Percentiles rank a stretch among this genome's conserved stretches.
These are phyloP conservation scores for Flaveria trinervia DNA, from an alignment of 129 eudicot species.

Conservation along the genomic window DNA sequence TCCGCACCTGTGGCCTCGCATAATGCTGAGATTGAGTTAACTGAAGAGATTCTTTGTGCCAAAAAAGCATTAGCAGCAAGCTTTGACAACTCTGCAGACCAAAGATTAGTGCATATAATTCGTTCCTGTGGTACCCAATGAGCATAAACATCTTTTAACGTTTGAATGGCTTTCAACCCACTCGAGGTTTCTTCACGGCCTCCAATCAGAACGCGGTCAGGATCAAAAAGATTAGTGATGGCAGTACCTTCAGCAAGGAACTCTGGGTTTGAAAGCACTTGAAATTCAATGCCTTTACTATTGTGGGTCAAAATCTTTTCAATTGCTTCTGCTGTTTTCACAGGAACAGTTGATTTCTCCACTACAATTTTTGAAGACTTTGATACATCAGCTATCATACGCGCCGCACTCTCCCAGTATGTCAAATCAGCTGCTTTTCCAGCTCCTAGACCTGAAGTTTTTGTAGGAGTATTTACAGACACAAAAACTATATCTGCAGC, in stretches of 20 bases:
- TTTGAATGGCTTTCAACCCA: slow-evolving; percentile 49
- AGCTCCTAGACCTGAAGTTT: slow-evolving; percentile 20
- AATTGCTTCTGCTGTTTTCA: slow-evolving; percentile 69
- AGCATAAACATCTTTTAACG: slow-evolving; percentile 51
- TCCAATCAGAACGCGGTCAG: slow-evolving; percentile 70
- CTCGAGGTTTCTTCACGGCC: slow-evolving; percentile 66
- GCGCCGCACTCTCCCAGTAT: slow-evolving; percentile 22
- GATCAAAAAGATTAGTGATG: slow-evolving; percentile 48
- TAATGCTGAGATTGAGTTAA: slow-evolving; percentile 65
- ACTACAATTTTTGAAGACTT: slow-evolving; percentile 18
- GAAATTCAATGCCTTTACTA: slow-evolving; percentile 55
- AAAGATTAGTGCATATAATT: slow-evolving; percentile 62
- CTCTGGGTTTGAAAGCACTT: slow-evolving; percentile 63
- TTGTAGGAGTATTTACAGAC: slow-evolving; percentile 15
- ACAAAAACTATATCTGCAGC: slow-evolving; percentile 24
- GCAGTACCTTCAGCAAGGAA: slow-evolving; percentile 75
- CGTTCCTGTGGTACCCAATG: slow-evolving; percentile 65
- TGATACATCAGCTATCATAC: slow-evolving; percentile 19
- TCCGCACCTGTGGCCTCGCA: slow-evolving; percentile 72
- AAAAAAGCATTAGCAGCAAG: slow-evolving; percentile 71
- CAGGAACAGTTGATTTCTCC: slow-evolving; percentile 62
- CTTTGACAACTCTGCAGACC: slow-evolving; percentile 72
- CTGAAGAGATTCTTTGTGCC: slow-evolving; percentile 67
- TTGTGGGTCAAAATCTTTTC: slow-evolving; percentile 64
- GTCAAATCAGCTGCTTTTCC: slow-evolving; percentile 21